These are phyloP conservation scores for Drechslerella dactyloides DNA, from an alignment of 2,329 filamentous ascomycete genomes.

Conservation along the genomic window DNA sequence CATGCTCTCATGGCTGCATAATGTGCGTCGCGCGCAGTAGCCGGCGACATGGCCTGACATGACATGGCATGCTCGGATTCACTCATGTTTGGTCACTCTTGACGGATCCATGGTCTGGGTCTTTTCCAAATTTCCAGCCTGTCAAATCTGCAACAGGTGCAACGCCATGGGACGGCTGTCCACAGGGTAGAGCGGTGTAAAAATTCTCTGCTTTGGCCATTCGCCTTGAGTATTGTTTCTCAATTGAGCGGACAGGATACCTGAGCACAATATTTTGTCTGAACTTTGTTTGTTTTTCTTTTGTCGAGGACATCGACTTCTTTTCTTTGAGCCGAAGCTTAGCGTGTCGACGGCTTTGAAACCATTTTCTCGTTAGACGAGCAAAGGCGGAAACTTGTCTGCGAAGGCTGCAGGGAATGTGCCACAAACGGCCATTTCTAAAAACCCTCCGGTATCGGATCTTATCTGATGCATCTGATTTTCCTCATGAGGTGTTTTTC, in stretches of 20 bases:
- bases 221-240: slow-evolving; percentile 4
- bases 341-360: slow-evolving; percentile 17
- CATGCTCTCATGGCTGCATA: slow-evolving; percentile 46
- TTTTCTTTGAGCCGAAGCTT: slow-evolving; percentile 5
- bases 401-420: slow-evolving; percentile 10
- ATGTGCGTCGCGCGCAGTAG: slow-evolving; percentile 19
- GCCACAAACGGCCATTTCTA: background rate
- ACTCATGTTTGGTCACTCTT: too few species aligned
- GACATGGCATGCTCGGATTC: slow-evolving; percentile 10
- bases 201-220: slow-evolving; percentile 11
- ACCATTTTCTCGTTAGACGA: slow-evolving; percentile 19
- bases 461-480: slow-evolving; percentile 52
- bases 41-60: slow-evolving; percentile 20
- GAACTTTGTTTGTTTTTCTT: slow-evolving; percentile 4
- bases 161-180: slow-evolving; percentile 9
- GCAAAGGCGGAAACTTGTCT: slow-evolving; percentile 40
- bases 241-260: too few species aligned
- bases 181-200: slow-evolving; percentile 19
- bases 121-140: too few species aligned
- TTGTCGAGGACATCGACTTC: slow-evolving; percentile 11
- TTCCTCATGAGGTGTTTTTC: slow-evolving; percentile 19
- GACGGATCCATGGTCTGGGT: slow-evolving; percentile 13
- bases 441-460: slow-evolving; percentile 48
- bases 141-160: slow-evolving; percentile 34
- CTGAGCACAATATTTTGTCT: too few species aligned